phyloP scores from a whole-genome alignment of 2,329 filamentous ascomycete genomes.

The Teratosphaeria pseudoeucalypti region DNA sequence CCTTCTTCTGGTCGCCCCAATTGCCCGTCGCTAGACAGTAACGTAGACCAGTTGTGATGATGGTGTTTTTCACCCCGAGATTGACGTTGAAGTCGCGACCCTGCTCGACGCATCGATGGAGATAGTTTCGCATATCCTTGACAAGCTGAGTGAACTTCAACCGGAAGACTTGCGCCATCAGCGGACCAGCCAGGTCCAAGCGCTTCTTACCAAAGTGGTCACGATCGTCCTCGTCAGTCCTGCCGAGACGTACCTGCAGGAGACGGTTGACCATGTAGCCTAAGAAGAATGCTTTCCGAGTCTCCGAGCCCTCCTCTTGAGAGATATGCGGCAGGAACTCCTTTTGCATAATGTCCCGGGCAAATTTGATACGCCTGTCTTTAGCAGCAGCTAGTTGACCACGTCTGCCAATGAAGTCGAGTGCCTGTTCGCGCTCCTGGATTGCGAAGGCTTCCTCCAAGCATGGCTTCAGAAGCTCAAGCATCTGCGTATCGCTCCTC shows the following conservation, averaged over 20 bases:
- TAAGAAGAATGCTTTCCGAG: constrained; percentile 92
- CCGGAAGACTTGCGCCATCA: constrained; percentile 93
- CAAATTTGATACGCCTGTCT: constrained; percentile 84
- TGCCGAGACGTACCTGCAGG: constrained; percentile 82
- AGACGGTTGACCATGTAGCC: constrained; percentile 98
- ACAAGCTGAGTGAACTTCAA: constrained; percentile 84
- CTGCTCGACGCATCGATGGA: constrained; percentile 84
- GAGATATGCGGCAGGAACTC: constrained; percentile 95
- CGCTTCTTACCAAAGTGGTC: constrained; percentile 99
- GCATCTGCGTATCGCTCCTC: constrained; percentile 87
- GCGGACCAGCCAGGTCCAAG: constrained; percentile 83
- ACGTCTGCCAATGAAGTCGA: constrained; percentile 93
- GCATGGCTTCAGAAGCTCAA: constrained; percentile 94
- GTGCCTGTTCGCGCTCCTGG: constrained; percentile 84
- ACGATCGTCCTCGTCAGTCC: constrained; percentile 89
- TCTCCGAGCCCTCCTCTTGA: constrained; percentile 87
- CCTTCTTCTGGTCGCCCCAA: constrained; percentile 99
- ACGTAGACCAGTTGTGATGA: constrained; percentile 86
- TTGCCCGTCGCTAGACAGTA: constrained; percentile 97
- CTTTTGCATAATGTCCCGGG: constrained; percentile 90
- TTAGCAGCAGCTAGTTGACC: constrained; percentile 65
- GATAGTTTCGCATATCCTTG: constrained; percentile 79
- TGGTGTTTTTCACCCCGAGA: constrained; percentile 81
- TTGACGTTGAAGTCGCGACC: constrained; percentile 83
- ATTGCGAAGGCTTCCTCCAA: constrained; percentile 96